Percentiles rank a stretch among this genome's conserved stretches.
Evolutionary conservation across 768 basidiomycete species (phyloP).

Genomic region (Amanita jacksonii): DNA sequence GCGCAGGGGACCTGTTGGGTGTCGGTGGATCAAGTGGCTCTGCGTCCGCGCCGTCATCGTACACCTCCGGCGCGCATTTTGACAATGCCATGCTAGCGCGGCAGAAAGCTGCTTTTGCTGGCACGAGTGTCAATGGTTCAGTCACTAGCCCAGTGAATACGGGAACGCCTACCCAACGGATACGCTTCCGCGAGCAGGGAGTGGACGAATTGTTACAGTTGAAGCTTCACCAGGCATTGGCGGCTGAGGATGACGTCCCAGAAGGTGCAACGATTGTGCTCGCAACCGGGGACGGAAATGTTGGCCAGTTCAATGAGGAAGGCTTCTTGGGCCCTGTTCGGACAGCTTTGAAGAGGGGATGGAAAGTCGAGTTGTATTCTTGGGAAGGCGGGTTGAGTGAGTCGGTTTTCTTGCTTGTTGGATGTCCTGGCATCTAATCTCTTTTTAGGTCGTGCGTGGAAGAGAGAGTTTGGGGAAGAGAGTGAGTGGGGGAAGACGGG

Average conservation of each 20-base stretch:
- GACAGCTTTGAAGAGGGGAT: conserved; percentile 80
- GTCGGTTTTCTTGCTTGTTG: too few relatives aligned
- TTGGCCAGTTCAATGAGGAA: conserved; percentile 86
- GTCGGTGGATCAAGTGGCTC: neutral
- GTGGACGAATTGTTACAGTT: conserved; percentile 93
- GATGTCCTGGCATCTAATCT: too few relatives aligned
- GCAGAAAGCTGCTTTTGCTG: neutral
- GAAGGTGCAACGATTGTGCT: conserved; percentile 78
- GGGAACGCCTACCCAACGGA: conserved; percentile 21
- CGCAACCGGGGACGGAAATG: conserved; percentile 90
- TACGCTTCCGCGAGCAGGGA: conserved; percentile 81
- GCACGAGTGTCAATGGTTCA: neutral
- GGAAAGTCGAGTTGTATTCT: conserved; percentile 91
- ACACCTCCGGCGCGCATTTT: neutral
- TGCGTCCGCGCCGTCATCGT: neutral
- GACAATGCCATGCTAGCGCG: neutral
- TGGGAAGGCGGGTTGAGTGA: conserved; percentile 79
- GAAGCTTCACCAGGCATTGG: conserved; percentile 82
- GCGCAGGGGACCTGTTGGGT: neutral
- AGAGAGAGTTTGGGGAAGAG: conserved; percentile 55
- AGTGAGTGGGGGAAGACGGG: conserved; percentile 40
- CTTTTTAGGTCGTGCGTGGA: conserved; percentile 50
- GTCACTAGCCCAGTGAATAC: conserved; percentile 12
- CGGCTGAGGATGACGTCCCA: conserved; percentile 52
- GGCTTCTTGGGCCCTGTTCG: conserved; percentile 84